These are phyloP conservation scores for Coemansia erecta DNA, from an alignment of 192 early-diverging fungal genomes.

Conservation along the genomic window DNA sequence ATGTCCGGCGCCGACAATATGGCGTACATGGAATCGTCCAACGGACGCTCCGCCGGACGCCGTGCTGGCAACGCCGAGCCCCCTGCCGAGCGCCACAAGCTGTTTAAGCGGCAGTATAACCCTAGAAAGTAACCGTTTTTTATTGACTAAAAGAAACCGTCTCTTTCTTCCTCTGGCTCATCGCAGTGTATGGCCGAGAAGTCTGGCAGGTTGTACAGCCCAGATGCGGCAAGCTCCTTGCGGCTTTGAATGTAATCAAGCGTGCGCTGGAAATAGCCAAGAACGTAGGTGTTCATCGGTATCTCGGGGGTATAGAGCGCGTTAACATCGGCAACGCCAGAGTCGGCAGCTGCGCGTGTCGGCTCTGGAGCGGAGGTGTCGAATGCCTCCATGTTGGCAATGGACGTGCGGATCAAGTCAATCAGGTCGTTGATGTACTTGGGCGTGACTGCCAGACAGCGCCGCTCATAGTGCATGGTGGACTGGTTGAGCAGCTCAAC, in stretches of 20 bases:
- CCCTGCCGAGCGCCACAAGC: constrained; percentile 56
- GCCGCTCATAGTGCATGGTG: constrained; percentile 91
- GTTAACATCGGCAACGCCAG: constrained; percentile 55
- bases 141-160: constrained; percentile 1
- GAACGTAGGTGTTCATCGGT: constrained; percentile 63
- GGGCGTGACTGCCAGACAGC: constrained; percentile 86
- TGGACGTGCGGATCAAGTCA: constrained; percentile 82
- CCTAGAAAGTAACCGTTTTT: constrained; percentile 35
- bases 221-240: constrained; percentile 47
- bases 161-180: constrained; percentile 18
- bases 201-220: constrained; percentile 37
- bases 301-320: constrained; percentile 62
- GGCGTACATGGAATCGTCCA: constrained; percentile 83
- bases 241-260: constrained; percentile 61
- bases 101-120: constrained; percentile 67
- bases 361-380: constrained; percentile 56
- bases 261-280: constrained; percentile 69
- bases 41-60: constrained; percentile 29
- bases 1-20: constrained; percentile 89
- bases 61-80: constrained; percentile 40
- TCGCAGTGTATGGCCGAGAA: constrained; percentile 53
- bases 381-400: constrained; percentile 70
- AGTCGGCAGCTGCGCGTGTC: constrained; percentile 52
- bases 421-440: constrained; percentile 94
- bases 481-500: constrained; percentile 97